Evolutionary conservation across 306 rosid genomes (phyloP), one percentile per base, ranked within the genome.

Genomic region (Herpetospermum pedunculosum): DNA sequence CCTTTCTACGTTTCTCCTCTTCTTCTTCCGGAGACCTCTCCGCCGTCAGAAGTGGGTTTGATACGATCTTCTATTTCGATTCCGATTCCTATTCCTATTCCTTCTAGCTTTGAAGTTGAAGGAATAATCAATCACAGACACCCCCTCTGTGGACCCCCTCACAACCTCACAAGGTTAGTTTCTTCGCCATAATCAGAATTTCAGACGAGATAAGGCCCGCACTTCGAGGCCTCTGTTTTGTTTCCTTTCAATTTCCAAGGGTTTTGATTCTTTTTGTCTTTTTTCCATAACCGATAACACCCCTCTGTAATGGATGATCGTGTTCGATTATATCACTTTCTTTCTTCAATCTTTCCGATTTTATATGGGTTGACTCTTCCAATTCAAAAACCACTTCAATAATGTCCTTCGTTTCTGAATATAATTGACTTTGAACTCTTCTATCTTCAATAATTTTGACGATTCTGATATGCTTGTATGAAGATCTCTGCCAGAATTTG

Each of bases 181-280:
- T 59, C 28, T 60, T 46, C 60, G 44, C 25, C 58, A 38, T 63
- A 37, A 4, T 76, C 38, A 21, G 18, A 74, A 18, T 19, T 29
- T 58, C 77, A 76, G 72, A 76, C 52, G 87, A 80, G 87, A 80
- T 77, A 77, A 75, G 87, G 85, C 41, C 58, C 87, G 82, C 85
- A 70, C 72, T 81, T 81, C 76, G 78, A 80, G 85, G 77, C 54
- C 41, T 19, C 54, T 60, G 71, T 43, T 43, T 29, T 46, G n/a
- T 75, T 30, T 58, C 28, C 11, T 30, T n/a, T n/a, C n/a, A n/a
- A 19, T 25, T 10, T n/a, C n/a, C n/a, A 43, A 53, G 40, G 67
- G 54, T 70, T 62, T 62, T 57, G 64, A 76, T 57, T 29, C 8
- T 58, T 4, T 15, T 75, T 74, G 79, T 79, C 77, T 40, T 68